Evolutionary conservation across 2,329 filamentous ascomycete genomes (phyloP).

Genomic region (Cadophora luteo-olivacea): DNA sequence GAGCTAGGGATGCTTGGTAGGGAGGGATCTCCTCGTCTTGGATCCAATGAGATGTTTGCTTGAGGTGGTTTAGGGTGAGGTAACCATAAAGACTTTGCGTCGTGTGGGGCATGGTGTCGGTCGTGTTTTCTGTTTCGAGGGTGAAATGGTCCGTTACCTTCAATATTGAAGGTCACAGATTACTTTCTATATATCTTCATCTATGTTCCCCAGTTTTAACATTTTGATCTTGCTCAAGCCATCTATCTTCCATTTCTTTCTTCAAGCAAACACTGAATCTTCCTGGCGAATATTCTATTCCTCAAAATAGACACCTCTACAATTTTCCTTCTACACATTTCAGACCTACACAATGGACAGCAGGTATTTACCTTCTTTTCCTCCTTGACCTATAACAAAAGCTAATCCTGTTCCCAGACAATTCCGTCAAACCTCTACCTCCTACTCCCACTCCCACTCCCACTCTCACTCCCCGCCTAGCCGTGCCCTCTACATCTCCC

Average conservation of each 20-base stretch:
- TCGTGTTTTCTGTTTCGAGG: neutral
- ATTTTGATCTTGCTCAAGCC: neutral
- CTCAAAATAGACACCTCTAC: neutral
- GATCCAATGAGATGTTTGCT: constrained; percentile 10
- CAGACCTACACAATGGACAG: constrained; percentile 2
- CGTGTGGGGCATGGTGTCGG: constrained; percentile 15
- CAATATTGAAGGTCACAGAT: neutral
- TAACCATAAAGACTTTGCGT: constrained; percentile 8
- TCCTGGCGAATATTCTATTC: neutral
- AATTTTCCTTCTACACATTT: neutral
- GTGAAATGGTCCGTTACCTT: neutral
- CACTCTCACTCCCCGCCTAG: neutral
- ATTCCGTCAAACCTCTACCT: neutral
- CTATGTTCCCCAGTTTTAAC: neutral
- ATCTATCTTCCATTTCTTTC: neutral
- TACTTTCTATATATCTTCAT: constrained; percentile 16
- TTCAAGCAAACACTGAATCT: neutral
- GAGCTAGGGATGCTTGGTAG: neutral
- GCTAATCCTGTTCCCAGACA: constrained; percentile 7
- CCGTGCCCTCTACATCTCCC: constrained; percentile 10
- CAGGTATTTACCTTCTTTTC: neutral
- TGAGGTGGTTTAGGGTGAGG: neutral
- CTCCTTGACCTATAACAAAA: neutral
- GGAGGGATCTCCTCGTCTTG: neutral
- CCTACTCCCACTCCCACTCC: neutral